Percentiles rank a stretch among this genome's conserved stretches.
Conservation (phyloP, 2,329 filamentous ascomycete species). For the Camillea tinctor region DNA sequence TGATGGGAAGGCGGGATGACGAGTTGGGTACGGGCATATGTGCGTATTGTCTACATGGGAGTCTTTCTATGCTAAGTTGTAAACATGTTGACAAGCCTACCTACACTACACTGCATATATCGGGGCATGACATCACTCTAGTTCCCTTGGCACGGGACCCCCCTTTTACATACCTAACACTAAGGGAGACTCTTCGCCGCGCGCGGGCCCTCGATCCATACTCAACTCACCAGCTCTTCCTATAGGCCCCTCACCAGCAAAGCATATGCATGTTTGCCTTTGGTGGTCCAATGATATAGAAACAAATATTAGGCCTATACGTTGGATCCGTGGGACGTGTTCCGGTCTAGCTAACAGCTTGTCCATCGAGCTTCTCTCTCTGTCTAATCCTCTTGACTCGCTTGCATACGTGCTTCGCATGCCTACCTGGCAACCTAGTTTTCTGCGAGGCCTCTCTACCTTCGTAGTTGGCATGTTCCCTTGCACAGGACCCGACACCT, state of each 20-base stretch:
- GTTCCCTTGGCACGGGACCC: neutral
- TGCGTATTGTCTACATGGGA: neutral
- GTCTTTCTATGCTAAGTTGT: neutral
- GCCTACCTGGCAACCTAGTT: too few species aligned
- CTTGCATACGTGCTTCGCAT: neutral
- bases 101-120: neutral
- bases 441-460: too few species aligned
- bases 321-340: slow-evolving; percentile 1
- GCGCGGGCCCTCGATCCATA: neutral
- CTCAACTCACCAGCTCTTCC: neutral
- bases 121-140: neutral
- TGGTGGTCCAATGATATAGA: slow-evolving; percentile 15
- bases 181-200: neutral
- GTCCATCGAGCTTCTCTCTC: slow-evolving; percentile 7
- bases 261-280: neutral
- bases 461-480: neutral
- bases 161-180: neutral
- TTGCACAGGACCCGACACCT: neutral
- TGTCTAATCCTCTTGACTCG: neutral
- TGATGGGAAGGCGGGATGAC: neutral
- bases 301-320: slow-evolving; percentile 17
- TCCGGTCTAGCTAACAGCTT: neutral
- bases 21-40: neutral
- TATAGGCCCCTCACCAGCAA: neutral
- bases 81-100: too few species aligned